Percentiles rank a stretch among this genome's conserved stretches.
Conservation (phyloP, 1,139 yeast species). For the Yamadazyma pseudoaaseri region DNA sequence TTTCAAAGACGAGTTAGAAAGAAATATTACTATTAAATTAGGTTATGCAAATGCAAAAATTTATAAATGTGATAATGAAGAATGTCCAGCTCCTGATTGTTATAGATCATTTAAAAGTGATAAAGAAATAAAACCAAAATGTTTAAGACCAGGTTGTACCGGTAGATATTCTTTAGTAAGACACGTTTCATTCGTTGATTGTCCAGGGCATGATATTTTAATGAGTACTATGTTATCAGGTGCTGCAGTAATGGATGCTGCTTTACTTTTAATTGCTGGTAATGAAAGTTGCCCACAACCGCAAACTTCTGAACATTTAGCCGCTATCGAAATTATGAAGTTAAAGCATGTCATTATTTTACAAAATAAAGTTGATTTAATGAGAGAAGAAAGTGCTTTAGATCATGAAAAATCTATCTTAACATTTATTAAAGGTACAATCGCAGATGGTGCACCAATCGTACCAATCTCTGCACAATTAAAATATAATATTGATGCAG, state of each 20-base stretch:
- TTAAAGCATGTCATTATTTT: slow-evolving; percentile 93
- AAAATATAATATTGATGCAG: slow-evolving; percentile 98
- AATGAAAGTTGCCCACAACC: slow-evolving; percentile 99
- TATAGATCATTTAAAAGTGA: slow-evolving; percentile 93
- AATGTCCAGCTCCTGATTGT: slow-evolving; percentile 93
- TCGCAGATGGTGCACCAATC: slow-evolving; percentile 98
- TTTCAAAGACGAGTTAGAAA: slow-evolving; percentile 97
- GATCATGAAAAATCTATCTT: slow-evolving; percentile 93
- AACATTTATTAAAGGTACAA: slow-evolving; percentile 93
- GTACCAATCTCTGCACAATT: slow-evolving; percentile 99
- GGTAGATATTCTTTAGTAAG: slow-evolving; percentile 90
- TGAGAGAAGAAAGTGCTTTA: slow-evolving; percentile 95
- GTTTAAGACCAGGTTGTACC: slow-evolving; percentile 77
- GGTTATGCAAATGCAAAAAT: slow-evolving; percentile 99
- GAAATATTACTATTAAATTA: slow-evolving; percentile 96
- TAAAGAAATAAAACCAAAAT: slow-evolving; percentile 90
- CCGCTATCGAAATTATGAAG: slow-evolving; percentile 99
- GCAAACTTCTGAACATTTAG: slow-evolving; percentile 98
- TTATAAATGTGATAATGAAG: slow-evolving; percentile 84
- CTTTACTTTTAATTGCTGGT: slow-evolving; percentile 92
- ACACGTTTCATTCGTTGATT: slow-evolving; percentile 98
- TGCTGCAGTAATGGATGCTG: slow-evolving; percentile 99
- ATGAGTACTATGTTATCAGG: slow-evolving; percentile 99
- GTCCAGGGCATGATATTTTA: slow-evolving; percentile 99
- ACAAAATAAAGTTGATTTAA: slow-evolving; percentile 97